Evolutionary conservation across 176 grass and related monocot species (phyloP).

Genomic region (Chloris gayana): DNA sequence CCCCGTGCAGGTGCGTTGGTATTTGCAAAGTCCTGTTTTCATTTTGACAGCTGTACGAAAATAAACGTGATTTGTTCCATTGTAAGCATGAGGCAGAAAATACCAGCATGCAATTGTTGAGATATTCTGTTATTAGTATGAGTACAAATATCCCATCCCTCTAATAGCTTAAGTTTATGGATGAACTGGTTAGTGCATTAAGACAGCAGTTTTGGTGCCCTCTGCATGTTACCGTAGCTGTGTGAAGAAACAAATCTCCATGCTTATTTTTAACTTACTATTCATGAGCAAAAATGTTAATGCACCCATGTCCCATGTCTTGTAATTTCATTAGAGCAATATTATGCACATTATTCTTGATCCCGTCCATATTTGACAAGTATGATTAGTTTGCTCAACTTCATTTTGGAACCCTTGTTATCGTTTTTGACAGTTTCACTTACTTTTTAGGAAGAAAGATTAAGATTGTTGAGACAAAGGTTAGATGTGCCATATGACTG

Average conservation of each 20-base stretch:
- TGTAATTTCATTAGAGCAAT: not conserved
- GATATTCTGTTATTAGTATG: not conserved
- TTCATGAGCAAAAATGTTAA: not conserved
- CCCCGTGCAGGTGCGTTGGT: conserved; percentile 53
- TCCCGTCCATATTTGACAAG: not conserved
- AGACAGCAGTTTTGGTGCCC: not conserved
- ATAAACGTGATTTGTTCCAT: not conserved
- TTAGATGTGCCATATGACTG: conserved; percentile 66
- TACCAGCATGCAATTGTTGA: not conserved
- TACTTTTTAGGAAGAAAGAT: conserved; percentile 66
- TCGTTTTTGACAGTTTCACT: conserved; percentile 19
- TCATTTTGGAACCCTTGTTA: not conserved
- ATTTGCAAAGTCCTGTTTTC: conserved; percentile 12
- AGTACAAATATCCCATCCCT: not conserved
- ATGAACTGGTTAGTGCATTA: not conserved
- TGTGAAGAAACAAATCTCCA: not conserved
- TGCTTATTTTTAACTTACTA: not conserved
- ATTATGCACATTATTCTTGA: not conserved
- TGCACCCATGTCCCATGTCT: not conserved
- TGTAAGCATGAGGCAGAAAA: not conserved
- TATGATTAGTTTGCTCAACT: conserved; percentile 9
- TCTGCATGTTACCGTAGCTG: not conserved
- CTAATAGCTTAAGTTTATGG: conserved; percentile 5
- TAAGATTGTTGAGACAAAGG: conserved; percentile 70
- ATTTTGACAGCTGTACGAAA: conserved; percentile 13